Percentiles rank a stretch among this genome's conserved stretches.
phyloP scores from a whole-genome alignment of 306 rosid genomes.

The Begonia peltatifolia region DNA sequence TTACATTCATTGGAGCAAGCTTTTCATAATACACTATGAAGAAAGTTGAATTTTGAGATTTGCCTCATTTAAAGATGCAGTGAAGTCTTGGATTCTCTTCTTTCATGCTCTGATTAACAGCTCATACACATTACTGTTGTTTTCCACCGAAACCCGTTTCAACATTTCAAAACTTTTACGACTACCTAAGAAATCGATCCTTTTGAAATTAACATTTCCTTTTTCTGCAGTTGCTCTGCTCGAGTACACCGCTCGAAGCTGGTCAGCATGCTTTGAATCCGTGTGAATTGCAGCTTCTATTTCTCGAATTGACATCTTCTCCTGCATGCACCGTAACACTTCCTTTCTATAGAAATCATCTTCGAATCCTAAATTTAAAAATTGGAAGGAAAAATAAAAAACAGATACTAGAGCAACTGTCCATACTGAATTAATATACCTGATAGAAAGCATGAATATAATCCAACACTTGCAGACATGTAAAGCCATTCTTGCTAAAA shows the following conservation, averaged over 20 bases:
- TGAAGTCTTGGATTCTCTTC: no score
- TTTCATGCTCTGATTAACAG: constrained; percentile 59
- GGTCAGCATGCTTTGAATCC: constrained; percentile 84
- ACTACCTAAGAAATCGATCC: constrained; percentile 77
- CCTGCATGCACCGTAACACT: constrained; percentile 24
- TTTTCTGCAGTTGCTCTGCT: constrained; percentile 48
- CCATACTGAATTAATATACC: constrained; percentile 24
- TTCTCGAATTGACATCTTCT: constrained; percentile 66
- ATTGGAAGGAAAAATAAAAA: no score
- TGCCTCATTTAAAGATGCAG: no score
- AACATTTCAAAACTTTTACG: constrained; percentile 81
- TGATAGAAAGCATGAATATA: constrained; percentile 72
- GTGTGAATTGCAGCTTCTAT: constrained; percentile 79
- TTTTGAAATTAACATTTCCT: constrained; percentile 42
- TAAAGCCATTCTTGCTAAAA: constrained; percentile 53
- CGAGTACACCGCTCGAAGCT: constrained; percentile 60
- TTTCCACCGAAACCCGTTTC: constrained; percentile 75
- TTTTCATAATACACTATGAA: no score
- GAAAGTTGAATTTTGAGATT: no score
- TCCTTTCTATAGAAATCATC: no score
- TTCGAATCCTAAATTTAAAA: no score
- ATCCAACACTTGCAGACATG: constrained; percentile 76
- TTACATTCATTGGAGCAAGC: no score
- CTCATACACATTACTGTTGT: constrained; percentile 87
- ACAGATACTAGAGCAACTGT: no score